Evolutionary conservation across 202 grass and related monocot genomes (phyloP).

Genomic region (Carex sylvatica): DNA sequence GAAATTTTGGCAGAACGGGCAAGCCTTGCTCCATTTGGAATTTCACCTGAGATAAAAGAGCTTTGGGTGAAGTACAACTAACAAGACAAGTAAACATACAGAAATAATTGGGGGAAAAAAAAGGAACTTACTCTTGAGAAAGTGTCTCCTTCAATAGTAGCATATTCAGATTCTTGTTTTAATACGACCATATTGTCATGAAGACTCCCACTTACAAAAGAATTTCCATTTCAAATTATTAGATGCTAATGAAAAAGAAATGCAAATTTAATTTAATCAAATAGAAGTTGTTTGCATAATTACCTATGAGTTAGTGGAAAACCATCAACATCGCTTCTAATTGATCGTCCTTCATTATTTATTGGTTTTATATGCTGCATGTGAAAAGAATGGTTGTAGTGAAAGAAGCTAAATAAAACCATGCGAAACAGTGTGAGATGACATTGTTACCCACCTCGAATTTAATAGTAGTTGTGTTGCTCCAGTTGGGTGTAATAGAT

Average conservation of each 20-base stretch:
- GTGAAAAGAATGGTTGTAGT: constrained; percentile 8
- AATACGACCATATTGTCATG: constrained; percentile 97
- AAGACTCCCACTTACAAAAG: constrained; percentile 59
- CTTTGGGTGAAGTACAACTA: constrained; percentile 19
- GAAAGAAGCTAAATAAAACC: neutral
- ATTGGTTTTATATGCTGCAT: constrained; percentile 67
- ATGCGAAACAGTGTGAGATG: constrained; percentile 14
- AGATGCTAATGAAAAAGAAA: neutral
- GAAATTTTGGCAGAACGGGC: constrained; percentile 71
- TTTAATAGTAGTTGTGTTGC: constrained; percentile 80
- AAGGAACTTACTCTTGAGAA: constrained; percentile 77
- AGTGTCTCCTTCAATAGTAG: constrained; percentile 60
- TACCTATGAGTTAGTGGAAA: constrained; percentile 97
- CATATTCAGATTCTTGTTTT: constrained; percentile 92
- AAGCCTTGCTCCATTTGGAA: constrained; percentile 99
- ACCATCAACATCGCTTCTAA: constrained; percentile 75
- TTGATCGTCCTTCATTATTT: constrained; percentile 82
- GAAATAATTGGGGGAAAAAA: constrained; percentile 17
- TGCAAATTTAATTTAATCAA: neutral
- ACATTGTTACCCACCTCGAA: constrained; percentile 55
- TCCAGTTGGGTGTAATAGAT: constrained; percentile 90
- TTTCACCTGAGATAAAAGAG: constrained; percentile 55
- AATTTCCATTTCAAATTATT: constrained; percentile 22
- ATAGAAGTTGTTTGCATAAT: constrained; percentile 6
- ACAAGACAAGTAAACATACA: constrained; percentile 17